Conservation (phyloP, 169 alveolate species). For the Eimeria maxima region DNA sequence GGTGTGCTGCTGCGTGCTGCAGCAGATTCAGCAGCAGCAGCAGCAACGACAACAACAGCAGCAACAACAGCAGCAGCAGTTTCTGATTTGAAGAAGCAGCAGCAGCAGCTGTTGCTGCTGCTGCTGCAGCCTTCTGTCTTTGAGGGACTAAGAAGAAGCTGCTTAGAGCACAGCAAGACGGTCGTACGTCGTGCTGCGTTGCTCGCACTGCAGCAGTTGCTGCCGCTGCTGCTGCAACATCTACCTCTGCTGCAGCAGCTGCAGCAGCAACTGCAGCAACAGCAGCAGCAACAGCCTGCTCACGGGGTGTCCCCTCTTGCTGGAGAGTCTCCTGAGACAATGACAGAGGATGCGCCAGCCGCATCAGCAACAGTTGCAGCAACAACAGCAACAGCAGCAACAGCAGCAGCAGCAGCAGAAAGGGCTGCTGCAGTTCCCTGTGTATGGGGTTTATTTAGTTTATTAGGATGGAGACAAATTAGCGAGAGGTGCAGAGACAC, state of each 20-base stretch:
- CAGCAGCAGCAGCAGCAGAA: conserved; percentile 52
- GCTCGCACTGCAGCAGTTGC: conserved; percentile 61
- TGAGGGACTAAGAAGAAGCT: neutral
- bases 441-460: conserved; percentile 1
- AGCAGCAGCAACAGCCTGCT: no score
- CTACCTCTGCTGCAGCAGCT: conserved; percentile 72
- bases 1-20: conserved; percentile 56
- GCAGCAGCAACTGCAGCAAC: neutral
- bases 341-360: neutral
- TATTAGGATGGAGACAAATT: neutral
- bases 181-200: conserved; percentile 57
- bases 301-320: neutral
- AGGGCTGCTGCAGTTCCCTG: neutral
- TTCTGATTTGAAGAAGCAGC: conserved; percentile 1
- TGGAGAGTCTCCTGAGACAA: conserved; percentile 16
- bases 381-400: conserved; percentile 1
- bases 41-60: conserved; percentile 3
- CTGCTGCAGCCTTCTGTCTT: conserved; percentile 61
- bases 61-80: neutral
- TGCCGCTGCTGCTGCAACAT: conserved; percentile 76
- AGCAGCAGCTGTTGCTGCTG: conserved; percentile 41
- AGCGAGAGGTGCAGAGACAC: conserved; percentile 54
- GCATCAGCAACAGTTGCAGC: neutral
- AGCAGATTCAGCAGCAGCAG: conserved; percentile 62
- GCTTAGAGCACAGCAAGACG: conserved; percentile 68